A percentile compares a stretch with the other conserved stretches of the same genome.
phyloP scores from a whole-genome alignment of 352 stramenopile species.

The Phytophthora boehmeriae region DNA sequence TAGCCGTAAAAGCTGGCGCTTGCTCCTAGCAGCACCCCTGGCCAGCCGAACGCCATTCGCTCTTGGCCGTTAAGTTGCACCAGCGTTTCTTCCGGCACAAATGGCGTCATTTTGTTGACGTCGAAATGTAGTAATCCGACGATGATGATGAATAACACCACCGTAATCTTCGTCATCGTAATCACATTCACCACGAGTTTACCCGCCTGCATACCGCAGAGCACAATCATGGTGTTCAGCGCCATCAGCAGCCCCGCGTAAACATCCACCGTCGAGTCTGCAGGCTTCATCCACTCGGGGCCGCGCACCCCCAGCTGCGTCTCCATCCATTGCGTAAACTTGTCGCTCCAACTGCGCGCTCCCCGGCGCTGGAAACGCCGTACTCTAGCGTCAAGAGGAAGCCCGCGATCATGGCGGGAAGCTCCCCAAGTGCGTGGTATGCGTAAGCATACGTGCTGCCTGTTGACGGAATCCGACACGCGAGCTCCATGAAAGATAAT shows the following conservation, averaged over 20 bases:
- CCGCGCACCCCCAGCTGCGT: conserved; percentile 53
- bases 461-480: conserved; percentile 83
- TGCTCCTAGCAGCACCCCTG: conserved; percentile 87
- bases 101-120: conserved; percentile 80
- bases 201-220: conserved; percentile 87
- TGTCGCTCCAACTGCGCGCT: conserved; percentile 94
- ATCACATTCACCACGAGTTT: conserved; percentile 91
- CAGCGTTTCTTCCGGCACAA: conserved; percentile 59
- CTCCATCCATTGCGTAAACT: conserved; percentile 86
- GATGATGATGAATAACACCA: conserved; percentile 94
- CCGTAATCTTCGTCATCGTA: conserved; percentile 89
- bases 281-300: conserved; percentile 70
- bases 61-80: conserved; percentile 34
- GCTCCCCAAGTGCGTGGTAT: conserved; percentile 92
- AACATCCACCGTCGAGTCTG: conserved; percentile 64
- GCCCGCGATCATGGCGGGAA: conserved; percentile 90
- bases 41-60: conserved; percentile 63
- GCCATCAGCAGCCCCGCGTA: conserved; percentile 85
- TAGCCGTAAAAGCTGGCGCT: conserved; percentile 96
- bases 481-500: conserved; percentile 93
- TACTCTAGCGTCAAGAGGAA: conserved; percentile 95
- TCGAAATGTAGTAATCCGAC: conserved; percentile 87
- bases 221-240: conserved; percentile 64
- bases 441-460: conserved; percentile 95
- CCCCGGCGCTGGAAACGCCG: conserved; percentile 91